phyloP scores from a whole-genome alignment of 2,329 filamentous ascomycete genomes.

The Parascedosporium putredinis region DNA sequence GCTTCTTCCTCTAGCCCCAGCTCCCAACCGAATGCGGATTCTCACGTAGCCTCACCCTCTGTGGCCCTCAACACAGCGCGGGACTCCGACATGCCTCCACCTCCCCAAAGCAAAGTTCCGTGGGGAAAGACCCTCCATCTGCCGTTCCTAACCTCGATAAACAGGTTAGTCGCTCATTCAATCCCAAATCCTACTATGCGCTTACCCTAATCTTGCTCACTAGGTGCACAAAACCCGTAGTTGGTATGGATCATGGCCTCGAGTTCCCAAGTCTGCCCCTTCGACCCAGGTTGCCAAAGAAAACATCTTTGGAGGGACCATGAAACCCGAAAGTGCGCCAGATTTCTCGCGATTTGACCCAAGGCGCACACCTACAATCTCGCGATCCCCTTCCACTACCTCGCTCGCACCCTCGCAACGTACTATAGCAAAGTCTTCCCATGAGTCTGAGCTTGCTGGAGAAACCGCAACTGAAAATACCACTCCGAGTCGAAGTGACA shows the following conservation, averaged over 20 bases:
- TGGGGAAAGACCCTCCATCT: not conserved
- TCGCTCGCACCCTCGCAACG: constrained; percentile 14
- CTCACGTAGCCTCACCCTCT: not conserved
- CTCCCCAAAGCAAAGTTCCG: not conserved
- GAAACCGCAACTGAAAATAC: not conserved
- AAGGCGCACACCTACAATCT: constrained; percentile 20
- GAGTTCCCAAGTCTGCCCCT: constrained; percentile 42
- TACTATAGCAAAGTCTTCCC: constrained; percentile 2
- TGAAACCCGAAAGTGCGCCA: constrained; percentile 31
- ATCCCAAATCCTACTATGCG: too few relatives aligned
- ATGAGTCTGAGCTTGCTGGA: not conserved
- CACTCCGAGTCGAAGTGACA: not conserved
- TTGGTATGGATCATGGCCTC: constrained; percentile 55
- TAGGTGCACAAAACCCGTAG: constrained; percentile 43
- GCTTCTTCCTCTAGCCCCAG: not conserved
- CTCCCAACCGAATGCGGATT: not conserved
- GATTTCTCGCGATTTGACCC: constrained; percentile 43
- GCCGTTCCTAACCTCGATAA: constrained; percentile 1
- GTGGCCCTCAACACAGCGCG: not conserved
- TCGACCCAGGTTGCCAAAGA: constrained; percentile 52
- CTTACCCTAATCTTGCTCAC: too few relatives aligned
- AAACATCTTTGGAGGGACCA: constrained; percentile 47
- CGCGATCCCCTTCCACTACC: constrained; percentile 16
- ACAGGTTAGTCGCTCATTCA: constrained; percentile 2
- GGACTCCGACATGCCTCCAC: constrained; percentile 7